Evolutionary conservation across 129 eudicot species (phyloP), one percentile per base, ranked within the genome.

Genomic region (Ambrosia trifida): DNA sequence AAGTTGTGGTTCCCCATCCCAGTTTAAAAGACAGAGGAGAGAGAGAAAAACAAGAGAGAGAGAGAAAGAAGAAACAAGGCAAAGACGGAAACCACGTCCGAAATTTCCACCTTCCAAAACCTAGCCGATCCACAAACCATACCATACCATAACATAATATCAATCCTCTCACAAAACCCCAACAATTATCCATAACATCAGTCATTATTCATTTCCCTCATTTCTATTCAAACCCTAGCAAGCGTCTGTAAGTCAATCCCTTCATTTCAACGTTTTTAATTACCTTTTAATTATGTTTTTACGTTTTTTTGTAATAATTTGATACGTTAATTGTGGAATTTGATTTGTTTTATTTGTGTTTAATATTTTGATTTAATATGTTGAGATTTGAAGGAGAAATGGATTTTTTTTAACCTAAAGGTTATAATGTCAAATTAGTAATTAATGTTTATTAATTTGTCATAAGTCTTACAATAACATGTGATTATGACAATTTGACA

Each of bases 131-230:
- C 67, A 32, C 36, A 62, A 51, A 9, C 43, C 13, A 43, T 18
- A 18, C 46, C 58, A 10, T 7, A 50, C 71, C 49, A 43, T 18
- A 18, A 36, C 58, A 10, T 7, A 50, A 71, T 40, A 63, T 63
- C 82, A 63, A 63, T 63, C 82, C 54, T 63, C 4, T 63, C 44
- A 41, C 82, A 32, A 78, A 78, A 78, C 82, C 82, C 82, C 71
- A 78, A 78, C 62, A 64, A 64, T 62, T 0, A 24, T 65, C 71
- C 71, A 50, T 68, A 43, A 64, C 78, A 61, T 70, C 59, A 64
- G 50, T 70, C 59, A 53, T 56, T 60, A 56, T 41, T 69, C 50
- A 52, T 40, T 53, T 71, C 7, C 77, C 72, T 77, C 77, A 78
- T 63, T 70, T 62, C 64, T 17, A 49, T 73, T 73, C 11, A 78